Base-by-base conservation (phyloP, 805 yeast species). In the Ogataea philodendri region DNA sequence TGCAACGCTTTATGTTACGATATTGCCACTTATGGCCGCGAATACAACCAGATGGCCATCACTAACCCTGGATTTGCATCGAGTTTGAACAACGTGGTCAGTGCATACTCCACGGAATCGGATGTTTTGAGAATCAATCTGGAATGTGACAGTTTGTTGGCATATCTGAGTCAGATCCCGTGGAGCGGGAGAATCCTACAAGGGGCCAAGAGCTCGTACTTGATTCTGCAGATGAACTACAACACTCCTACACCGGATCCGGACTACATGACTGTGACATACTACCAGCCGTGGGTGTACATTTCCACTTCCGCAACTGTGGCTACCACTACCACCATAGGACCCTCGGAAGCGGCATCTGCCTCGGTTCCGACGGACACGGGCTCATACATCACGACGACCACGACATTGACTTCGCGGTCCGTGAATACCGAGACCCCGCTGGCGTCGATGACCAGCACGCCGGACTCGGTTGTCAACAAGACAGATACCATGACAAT, bases 1-100 rank as follows among this genome's bases (percentile, higher is more conserved):
- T 40, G 44, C 26, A 36, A 36, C 24, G 44, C 44, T 10, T 13
- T 40, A 9, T 30, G 33, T 11, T 32, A 24, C 25, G 44, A 40
- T 20, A 27, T 32, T 7, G 25, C 26, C n/a, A 29, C 41, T 6
- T 35, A 32, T 16, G 44, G 41, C 9, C 31, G 28, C 3, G 29
- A 35, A 16, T 40, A 40, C 30, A 40, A 40, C 33, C 9, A 13
- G 9, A 22, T 35, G 35, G 37, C 30, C 11, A 15, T 29, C 17
- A 37, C 42, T 13, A 37, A 32, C 17, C 37, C 42, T 2, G 37
- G 27, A 8, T 32, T 32, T 19, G 37, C 37, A 1, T 20, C 30
- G n/a, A 29, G 31, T 14, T 15, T 37, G 30, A 27, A 32, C 26
- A 16, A 22, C 20, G 9, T 24, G 11, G 19, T 32, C 23, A 15